Base-by-base conservation (phyloP, 2,329 filamentous ascomycete species). In the Mollisia scopiformis region DNA sequence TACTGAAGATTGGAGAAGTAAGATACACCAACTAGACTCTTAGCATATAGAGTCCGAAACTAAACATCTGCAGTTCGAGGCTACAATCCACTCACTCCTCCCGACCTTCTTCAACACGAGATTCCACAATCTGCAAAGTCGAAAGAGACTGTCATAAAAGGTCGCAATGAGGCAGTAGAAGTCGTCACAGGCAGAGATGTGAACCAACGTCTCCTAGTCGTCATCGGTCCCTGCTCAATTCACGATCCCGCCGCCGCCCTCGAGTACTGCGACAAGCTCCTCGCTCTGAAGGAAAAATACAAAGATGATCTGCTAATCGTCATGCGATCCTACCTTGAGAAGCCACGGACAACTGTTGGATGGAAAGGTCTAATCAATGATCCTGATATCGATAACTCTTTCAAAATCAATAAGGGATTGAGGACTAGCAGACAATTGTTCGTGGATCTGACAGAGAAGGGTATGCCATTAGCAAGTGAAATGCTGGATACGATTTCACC, bases 341-440 rank as follows among this genome's bases (percentile, higher is more conserved):
- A 99, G 84, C 95, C 95, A 23, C 88, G 95, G 66, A 99, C 95
- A 28, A 99, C 95, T 0, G 92, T 99, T 28, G 95, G 95, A 69
- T 99, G 95, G 95, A 99, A 99, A 82, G 95, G 95, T 53, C 82
- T 99, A 71, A 96, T 99, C 81, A 98, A 99, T 76, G 95, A 99
- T 78, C 95, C 95, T 1, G 94, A 98, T 73, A 96, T 99, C 74
- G 93, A 98, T 78, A 94, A 97, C 76, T 95, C 90, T 77, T 98
- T 97, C 89, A 88, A 97, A 80, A 98, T 99, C 81, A 98, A 98
- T 84, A 98, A 98, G 83, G 95, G 95, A 21, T 79, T 99, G 72
- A 88, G 91, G 54, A 82, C 93, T 58, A 91, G 92, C 58, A 86
- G 95, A 69, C 89, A 98, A 78, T 84, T 99, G 74, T 98, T 97